phyloP scores from a whole-genome alignment of 164 flowering plant species.

The Liriodendron chinense region DNA sequence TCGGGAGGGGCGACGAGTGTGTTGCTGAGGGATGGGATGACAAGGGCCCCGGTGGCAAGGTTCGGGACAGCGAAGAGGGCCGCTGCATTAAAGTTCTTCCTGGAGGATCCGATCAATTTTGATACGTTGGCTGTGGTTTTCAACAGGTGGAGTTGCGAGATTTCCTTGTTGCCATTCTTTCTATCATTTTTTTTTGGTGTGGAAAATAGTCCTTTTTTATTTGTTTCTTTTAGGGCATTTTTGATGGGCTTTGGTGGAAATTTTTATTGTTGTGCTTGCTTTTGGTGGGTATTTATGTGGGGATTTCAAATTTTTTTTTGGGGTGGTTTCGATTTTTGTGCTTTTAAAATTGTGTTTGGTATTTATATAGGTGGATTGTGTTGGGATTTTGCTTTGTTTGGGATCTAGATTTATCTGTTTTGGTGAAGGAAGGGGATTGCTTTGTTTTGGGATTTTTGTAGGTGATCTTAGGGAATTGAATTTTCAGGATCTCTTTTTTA shows the following conservation, averaged over 20 bases:
- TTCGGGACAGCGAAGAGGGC: slow-evolving; percentile 54
- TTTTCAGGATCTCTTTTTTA: neutral
- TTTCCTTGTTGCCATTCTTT: neutral
- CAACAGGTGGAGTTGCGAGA: slow-evolving; percentile 31
- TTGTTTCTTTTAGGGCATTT: neutral
- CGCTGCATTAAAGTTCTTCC: slow-evolving; percentile 53
- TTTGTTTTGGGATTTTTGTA: neutral
- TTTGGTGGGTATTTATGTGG: too few species aligned
- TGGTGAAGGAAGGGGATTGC: neutral
- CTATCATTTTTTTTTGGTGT: neutral
- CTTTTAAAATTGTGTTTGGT: neutral
- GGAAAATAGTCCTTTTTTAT: neutral
- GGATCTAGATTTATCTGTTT: neutral
- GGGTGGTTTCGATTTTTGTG: too few species aligned
- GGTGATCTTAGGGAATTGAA: neutral
- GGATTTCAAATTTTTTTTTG: neutral
- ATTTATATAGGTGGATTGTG: neutral
- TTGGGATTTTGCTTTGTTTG: neutral
- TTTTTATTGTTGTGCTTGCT: neutral
- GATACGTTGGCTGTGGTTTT: slow-evolving; percentile 48
- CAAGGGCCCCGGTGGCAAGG: slow-evolving; percentile 73
- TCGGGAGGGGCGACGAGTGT: slow-evolving; percentile 61
- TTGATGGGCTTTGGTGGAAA: neutral
- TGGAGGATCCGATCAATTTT: slow-evolving; percentile 59
- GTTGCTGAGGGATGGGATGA: slow-evolving; percentile 57